A percentile compares a stretch with the other conserved stretches of the same genome.
Evolutionary conservation across 1,284 basidiomycete species (phyloP).

Genomic region (Rhodotorula sp.): DNA sequence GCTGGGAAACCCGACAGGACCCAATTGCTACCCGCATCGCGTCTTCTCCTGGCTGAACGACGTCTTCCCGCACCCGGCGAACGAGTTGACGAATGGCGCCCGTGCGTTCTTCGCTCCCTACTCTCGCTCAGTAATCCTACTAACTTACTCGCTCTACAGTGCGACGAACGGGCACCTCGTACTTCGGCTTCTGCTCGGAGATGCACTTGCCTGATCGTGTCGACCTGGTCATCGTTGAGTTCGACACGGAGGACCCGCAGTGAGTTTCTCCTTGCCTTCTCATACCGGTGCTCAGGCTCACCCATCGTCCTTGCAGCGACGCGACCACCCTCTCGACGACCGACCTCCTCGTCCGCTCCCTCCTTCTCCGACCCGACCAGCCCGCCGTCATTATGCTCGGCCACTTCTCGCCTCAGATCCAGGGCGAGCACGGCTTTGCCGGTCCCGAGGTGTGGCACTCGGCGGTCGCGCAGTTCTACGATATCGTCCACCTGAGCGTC

Average conservation of each 20-base stretch:
- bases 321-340: constrained; percentile 73
- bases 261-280: constrained; percentile 50
- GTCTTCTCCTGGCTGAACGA: constrained; percentile 95
- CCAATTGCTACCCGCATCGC: constrained; percentile 79
- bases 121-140: not conserved
- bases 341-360: constrained; percentile 82
- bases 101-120: constrained; percentile 32
- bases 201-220: constrained; percentile 89
- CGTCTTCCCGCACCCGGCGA: constrained; percentile 89
- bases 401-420: constrained; percentile 82
- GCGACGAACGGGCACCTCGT: constrained; percentile 79
- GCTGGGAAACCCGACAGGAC: constrained; percentile 71
- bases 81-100: constrained; percentile 92
- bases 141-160: constrained; percentile 50
- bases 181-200: constrained; percentile 85
- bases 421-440: constrained; percentile 71
- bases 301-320: constrained; percentile 55
- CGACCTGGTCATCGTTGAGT: constrained; percentile 88
- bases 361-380: constrained; percentile 79
- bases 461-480: constrained; percentile 89
- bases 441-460: constrained; percentile 85
- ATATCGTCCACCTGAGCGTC: constrained; percentile 80
- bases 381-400: constrained; percentile 87
- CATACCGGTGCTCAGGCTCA: not conserved
- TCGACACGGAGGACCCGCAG: constrained; percentile 83